These are phyloP conservation scores for Curvularia lunata DNA, from an alignment of 2,329 filamentous ascomycete genomes.

Conservation along the genomic window DNA sequence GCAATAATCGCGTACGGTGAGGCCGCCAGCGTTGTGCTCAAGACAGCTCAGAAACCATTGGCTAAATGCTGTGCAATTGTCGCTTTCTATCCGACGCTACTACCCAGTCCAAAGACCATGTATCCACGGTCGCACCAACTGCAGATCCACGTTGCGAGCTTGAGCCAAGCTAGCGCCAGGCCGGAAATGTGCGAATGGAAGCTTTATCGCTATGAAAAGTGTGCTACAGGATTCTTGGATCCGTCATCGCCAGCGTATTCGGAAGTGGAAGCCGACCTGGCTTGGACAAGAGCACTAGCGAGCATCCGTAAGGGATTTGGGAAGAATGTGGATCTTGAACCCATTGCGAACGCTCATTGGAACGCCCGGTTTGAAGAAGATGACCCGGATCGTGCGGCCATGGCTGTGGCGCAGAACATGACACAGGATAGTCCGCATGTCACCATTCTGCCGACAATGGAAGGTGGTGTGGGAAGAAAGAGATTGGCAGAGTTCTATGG, in stretches of 20 bases:
- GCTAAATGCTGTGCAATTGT: slow-evolving; percentile 50
- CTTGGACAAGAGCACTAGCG: slow-evolving; percentile 52
- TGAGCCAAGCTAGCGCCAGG: slow-evolving; percentile 40
- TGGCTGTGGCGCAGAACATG: slow-evolving; percentile 41
- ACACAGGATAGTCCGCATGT: slow-evolving; percentile 45
- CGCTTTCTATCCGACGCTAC: slow-evolving; percentile 52
- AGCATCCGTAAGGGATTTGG: slow-evolving; percentile 47
- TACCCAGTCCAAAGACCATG: slow-evolving; percentile 47
- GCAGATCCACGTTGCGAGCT: slow-evolving; percentile 50
- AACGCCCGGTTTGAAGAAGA: slow-evolving; percentile 44
- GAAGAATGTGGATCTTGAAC: slow-evolving; percentile 46
- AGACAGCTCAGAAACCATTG: slow-evolving; percentile 50
- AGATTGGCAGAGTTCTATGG: slow-evolving; percentile 60
- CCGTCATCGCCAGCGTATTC: slow-evolving; percentile 48
- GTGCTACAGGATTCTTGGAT: slow-evolving; percentile 53
- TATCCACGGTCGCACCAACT: slow-evolving; percentile 50
- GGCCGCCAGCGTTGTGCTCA: slow-evolving; percentile 51
- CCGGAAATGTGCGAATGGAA: slow-evolving; percentile 48
- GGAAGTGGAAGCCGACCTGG: slow-evolving; percentile 50
- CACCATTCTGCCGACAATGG: slow-evolving; percentile 52
- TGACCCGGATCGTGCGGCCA: slow-evolving; percentile 39
- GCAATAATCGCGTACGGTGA: slow-evolving; percentile 50
- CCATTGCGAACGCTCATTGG: slow-evolving; percentile 43
- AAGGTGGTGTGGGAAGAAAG: slow-evolving; percentile 52
- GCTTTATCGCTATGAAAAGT: slow-evolving; percentile 50